Evolutionary conservation across 1,139 yeast species (phyloP), one percentile per base, ranked within the genome.

Genomic region (Debaryomyces psychrophilus): DNA sequence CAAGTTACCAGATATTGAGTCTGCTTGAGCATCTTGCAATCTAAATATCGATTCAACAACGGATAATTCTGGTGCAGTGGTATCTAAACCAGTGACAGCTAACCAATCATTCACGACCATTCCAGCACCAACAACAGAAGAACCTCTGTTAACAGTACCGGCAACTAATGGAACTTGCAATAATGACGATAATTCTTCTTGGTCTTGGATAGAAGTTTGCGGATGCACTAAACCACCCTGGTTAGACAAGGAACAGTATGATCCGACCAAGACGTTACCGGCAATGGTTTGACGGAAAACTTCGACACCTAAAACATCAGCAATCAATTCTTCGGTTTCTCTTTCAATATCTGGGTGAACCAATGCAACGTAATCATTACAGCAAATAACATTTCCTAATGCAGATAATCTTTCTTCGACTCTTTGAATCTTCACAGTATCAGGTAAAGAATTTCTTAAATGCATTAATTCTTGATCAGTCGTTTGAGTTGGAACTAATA

Each of bases 391-490:
- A 60, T 95, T 95, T 58, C 99, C 99, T 55, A 95, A 76, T 8
- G 99, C 99, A 41, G 96, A 87, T 55, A 95, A 77, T 64, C 99
- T 83, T 73, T 95, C 99, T 73, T 95, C 99, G 38, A 95, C 97
- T 69, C 99, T 83, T 75, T 95, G 99, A 60, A 95, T 90, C 71
- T 88, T 90, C 55, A 95, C 97, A 43, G 85, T 71, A 61, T 95
- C 99, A n/a, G 99, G 99, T 59, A 95, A 80, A 52, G 96, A 86
- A 76, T 95, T 95, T 81, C 99, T 83, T 64, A 95, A 76, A 71
- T 95, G 99, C 85, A 90, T 95, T 59, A 95, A 83, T 71, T 95
- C 99, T 72, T 93, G 99, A 68, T 95, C 99, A n/a, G 98, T 90
- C 44, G 99, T 95, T 69, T 92, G 97, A 25, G 96, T 89, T 50